Evolutionary conservation across 2,329 filamentous ascomycete species (phyloP).

Genomic region (Fusarium protoensiforme): DNA sequence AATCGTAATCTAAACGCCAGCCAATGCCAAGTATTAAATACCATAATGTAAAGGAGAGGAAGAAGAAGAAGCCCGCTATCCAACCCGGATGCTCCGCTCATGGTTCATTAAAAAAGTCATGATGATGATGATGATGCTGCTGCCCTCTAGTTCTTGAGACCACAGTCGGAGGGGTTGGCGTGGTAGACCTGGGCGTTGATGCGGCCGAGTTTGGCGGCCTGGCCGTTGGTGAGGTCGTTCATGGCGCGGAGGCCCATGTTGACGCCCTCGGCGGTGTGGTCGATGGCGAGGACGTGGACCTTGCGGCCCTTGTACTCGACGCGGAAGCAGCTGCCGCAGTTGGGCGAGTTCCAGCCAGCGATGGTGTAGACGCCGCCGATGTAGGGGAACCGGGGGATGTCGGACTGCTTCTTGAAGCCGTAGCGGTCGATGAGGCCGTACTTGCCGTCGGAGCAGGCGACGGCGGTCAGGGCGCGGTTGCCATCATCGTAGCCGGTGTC

Average conservation of each 20-base stretch:
- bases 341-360: constrained; percentile 65
- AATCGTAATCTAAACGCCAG: constrained; percentile 39
- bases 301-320: constrained; percentile 62
- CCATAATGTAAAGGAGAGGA: constrained; percentile 38
- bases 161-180: constrained; percentile 58
- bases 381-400: constrained; percentile 62
- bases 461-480: constrained; percentile 62
- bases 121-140: too few species aligned
- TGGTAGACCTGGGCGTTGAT: constrained; percentile 61
- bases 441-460: constrained; percentile 75
- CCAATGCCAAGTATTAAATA: constrained; percentile 39
- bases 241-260: constrained; percentile 68
- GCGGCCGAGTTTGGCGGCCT: constrained; percentile 61
- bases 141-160: constrained; percentile 45
- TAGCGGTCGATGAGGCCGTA: constrained; percentile 74
- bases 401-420: constrained; percentile 66
- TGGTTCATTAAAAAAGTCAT: neutral
- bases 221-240: constrained; percentile 64
- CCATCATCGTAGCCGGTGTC: constrained; percentile 76
- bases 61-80: constrained; percentile 23
- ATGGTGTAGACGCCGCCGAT: constrained; percentile 66
- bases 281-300: constrained; percentile 67
- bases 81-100: constrained; percentile 16
- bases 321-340: constrained; percentile 70
- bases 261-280: constrained; percentile 61